Percentiles rank a stretch among this genome's conserved stretches.
phyloP scores from a whole-genome alignment of 345 rosid genomes.

The Rhodamnia argentea region DNA sequence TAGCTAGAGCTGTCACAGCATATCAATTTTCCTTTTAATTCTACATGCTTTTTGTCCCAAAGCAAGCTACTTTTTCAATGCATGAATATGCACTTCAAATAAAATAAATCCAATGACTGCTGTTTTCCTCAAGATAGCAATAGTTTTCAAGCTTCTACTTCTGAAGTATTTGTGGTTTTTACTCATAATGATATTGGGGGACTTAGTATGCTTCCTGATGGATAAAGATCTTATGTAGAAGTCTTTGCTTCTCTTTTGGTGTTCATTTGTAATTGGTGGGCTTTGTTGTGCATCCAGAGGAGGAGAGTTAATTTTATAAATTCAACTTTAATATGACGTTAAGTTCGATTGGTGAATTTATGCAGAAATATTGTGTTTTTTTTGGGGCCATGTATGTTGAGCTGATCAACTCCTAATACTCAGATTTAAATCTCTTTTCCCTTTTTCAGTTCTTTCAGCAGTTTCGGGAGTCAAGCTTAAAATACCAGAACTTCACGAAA shows the following conservation, averaged over 20 bases:
- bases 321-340: neutral
- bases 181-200: neutral
- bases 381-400: neutral
- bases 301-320: neutral
- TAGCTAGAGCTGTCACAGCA: neutral
- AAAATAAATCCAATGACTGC: neutral
- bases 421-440: neutral
- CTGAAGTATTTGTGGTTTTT: neutral
- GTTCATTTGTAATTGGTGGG: neutral
- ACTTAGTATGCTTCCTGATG: neutral
- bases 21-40: neutral
- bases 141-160: neutral
- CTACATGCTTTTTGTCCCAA: neutral
- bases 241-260: neutral
- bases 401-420: neutral
- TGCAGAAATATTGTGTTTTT: neutral
- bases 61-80: neutral
- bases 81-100: neutral
- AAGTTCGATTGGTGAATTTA: neutral
- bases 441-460: conserved; percentile 66
- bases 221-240: neutral
- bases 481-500: conserved; percentile 49
- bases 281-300: neutral
- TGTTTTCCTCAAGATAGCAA: neutral
- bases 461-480: conserved; percentile 67